These are phyloP conservation scores for Colletotrichum gigasporum DNA, from an alignment of 2,329 filamentous ascomycete genomes.

Conservation along the genomic window DNA sequence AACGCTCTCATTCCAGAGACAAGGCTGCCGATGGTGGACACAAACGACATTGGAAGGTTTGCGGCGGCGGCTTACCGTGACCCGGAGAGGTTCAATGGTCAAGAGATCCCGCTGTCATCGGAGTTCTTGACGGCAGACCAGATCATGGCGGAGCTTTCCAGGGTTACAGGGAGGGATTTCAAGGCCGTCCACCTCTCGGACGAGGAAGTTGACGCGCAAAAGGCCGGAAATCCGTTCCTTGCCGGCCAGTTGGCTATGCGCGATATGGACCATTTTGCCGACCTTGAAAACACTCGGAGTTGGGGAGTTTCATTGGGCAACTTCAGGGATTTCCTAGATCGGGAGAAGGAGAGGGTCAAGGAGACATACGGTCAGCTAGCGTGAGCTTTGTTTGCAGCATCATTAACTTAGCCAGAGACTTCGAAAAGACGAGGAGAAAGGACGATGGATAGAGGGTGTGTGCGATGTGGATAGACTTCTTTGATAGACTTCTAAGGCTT, in stretches of 20 bases:
- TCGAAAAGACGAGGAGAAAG: not conserved
- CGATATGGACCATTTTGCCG: conserved; percentile 44
- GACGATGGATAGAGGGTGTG: too few species aligned
- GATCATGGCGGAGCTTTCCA: conserved; percentile 46
- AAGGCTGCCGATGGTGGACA: conserved; percentile 53
- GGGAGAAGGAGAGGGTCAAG: conserved; percentile 45
- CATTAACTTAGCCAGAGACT: too few species aligned
- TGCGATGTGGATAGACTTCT: not conserved
- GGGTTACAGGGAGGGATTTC: conserved; percentile 45
- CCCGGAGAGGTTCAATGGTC: conserved; percentile 48
- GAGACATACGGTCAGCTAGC: conserved; percentile 37
- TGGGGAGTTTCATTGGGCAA: conserved; percentile 53
- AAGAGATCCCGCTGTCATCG: conserved; percentile 51
- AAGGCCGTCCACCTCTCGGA: conserved; percentile 49
- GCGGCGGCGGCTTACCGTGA: conserved; percentile 53
- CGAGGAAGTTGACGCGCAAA: conserved; percentile 48
- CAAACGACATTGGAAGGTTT: conserved; percentile 57
- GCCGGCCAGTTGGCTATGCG: conserved; percentile 47
- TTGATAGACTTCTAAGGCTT: too few species aligned
- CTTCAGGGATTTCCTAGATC: conserved; percentile 52
- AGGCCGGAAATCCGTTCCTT: conserved; percentile 48
- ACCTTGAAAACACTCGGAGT: conserved; percentile 44
- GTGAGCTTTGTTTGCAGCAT: not conserved
- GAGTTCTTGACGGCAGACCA: conserved; percentile 48
- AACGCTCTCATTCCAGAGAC: conserved; percentile 47